phyloP scores from a whole-genome alignment of 331 rosid species.

The Spiraea crenata region DNA sequence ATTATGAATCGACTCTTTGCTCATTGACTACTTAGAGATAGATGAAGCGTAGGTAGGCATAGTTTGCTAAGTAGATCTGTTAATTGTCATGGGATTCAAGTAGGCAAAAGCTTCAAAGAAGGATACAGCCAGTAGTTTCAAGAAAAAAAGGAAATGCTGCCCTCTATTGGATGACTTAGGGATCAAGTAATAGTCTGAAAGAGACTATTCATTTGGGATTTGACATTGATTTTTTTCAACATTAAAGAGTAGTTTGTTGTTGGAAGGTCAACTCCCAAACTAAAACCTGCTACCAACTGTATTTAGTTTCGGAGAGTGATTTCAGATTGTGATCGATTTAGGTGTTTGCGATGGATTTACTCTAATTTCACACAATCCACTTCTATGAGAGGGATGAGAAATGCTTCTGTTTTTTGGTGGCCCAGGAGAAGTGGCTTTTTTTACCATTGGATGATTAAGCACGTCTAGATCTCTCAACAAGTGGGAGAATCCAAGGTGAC shows the following conservation, averaged over 20 bases:
- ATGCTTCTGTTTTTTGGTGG: background rate
- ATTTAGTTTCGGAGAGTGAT: conserved; percentile 1
- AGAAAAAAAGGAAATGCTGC: background rate
- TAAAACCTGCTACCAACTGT: conserved; percentile 34
- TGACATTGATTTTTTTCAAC: conserved; percentile 19
- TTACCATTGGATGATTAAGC: background rate
- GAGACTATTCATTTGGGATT: background rate
- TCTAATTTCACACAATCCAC: no score
- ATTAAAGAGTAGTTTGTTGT: conserved; percentile 23
- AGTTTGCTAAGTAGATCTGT: background rate
- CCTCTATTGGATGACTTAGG: conserved; percentile 2
- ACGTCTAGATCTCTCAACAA: conserved; percentile 6
- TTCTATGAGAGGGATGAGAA: background rate
- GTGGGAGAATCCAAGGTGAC: conserved; percentile 45
- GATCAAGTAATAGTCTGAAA: background rate
- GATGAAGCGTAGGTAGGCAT: conserved; percentile 15
- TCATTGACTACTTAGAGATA: background rate
- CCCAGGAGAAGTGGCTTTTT: background rate
- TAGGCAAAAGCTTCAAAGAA: conserved; percentile 4
- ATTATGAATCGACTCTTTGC: background rate
- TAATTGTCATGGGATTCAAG: conserved; percentile 3
- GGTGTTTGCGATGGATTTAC: background rate
- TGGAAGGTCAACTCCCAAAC: conserved; percentile 46
- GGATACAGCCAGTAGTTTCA: background rate
- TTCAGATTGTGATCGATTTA: background rate